Conservation (phyloP, 1,284 basidiomycete species). For the Porodaedalea pini region DNA sequence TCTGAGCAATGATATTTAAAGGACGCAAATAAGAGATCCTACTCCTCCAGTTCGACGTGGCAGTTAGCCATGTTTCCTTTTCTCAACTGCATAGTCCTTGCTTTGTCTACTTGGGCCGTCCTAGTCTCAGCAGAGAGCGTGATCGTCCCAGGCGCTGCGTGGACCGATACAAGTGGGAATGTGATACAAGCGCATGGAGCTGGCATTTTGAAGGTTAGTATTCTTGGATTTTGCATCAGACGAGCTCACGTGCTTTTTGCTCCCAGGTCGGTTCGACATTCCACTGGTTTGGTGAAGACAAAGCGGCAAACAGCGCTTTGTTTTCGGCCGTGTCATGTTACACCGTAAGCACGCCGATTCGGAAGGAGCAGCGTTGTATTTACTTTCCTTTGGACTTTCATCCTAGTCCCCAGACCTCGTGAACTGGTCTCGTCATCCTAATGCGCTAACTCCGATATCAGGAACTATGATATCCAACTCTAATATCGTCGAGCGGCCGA, state of each 20-base stretch:
- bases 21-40: background rate
- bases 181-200: constrained; percentile 64
- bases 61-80: background rate
- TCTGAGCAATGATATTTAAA: background rate
- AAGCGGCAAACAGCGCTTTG: constrained; percentile 50
- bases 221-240: constrained; percentile 2
- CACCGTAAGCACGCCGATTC: constrained; percentile 33
- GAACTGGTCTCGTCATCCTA: constrained; percentile 55
- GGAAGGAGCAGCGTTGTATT: background rate
- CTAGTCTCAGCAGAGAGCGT: constrained; percentile 28
- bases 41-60: background rate
- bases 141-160: constrained; percentile 61
- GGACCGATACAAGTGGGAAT: constrained; percentile 60
- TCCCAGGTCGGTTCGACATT: constrained; percentile 50
- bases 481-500: constrained; percentile 63
- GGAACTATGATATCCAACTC: constrained; percentile 55
- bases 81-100: background rate
- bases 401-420: constrained; percentile 49
- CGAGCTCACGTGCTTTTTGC: background rate
- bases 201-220: constrained; percentile 50
- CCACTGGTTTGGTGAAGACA: constrained; percentile 68
- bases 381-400: constrained; percentile 7
- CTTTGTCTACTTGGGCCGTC: background rate
- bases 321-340: constrained; percentile 64
- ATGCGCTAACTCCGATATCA: constrained; percentile 50